Percentiles rank a stretch among this genome's conserved stretches.
phyloP scores from a whole-genome alignment of 495 filamentous ascomycete genomes.

The Lasiosphaeriaceae sp. region DNA sequence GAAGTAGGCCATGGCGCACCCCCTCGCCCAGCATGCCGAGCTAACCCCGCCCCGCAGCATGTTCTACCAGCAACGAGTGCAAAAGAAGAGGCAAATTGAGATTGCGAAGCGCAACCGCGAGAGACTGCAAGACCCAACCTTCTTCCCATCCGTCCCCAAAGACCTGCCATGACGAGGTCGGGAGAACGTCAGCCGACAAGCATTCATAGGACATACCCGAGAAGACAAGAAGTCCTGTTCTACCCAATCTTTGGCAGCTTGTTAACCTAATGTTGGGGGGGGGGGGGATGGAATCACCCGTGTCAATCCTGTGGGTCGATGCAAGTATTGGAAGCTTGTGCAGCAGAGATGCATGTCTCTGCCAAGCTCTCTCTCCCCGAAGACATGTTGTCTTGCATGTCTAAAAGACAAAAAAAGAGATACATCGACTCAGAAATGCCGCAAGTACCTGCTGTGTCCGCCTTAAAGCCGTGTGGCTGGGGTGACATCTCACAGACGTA shows the following conservation, averaged over 20 bases:
- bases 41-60: slow-evolving; percentile 45
- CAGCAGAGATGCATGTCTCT: no score
- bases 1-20: slow-evolving; percentile 51
- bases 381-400: neutral
- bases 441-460: neutral
- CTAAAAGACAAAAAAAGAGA: neutral
- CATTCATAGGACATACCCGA: no score
- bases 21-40: neutral
- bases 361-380: no score
- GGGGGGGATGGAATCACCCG: no score
- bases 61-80: slow-evolving; percentile 82
- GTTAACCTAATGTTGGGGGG: no score
- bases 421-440: neutral
- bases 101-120: slow-evolving; percentile 78
- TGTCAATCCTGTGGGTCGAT: no score
- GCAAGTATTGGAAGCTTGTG: no score
- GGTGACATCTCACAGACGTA: no score
- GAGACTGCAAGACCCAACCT: slow-evolving; percentile 68
- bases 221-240: no score
- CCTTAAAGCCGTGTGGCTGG: neutral
- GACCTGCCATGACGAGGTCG: slow-evolving; percentile 48
- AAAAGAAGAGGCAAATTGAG: slow-evolving; percentile 73
- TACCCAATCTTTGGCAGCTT: no score
- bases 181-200: neutral
- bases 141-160: slow-evolving; percentile 82